Evolutionary conservation across 768 basidiomycete species (phyloP).

Genomic region (Stropharia rugosoannulata): DNA sequence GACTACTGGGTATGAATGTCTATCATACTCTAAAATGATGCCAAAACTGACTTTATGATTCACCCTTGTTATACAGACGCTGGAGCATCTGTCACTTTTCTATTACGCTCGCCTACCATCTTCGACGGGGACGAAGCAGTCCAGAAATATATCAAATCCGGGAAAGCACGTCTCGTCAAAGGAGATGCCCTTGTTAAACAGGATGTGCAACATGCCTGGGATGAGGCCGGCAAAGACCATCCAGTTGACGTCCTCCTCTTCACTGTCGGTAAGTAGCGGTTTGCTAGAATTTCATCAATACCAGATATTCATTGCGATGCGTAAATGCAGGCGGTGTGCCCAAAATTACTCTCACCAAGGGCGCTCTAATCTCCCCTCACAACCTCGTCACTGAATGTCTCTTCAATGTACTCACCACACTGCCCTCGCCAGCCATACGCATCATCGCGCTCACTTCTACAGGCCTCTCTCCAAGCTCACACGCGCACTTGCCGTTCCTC

Average conservation of each 20-base stretch:
- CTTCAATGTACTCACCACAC: conserved; percentile 53
- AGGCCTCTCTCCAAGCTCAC: conserved; percentile 48
- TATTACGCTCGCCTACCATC: conserved; percentile 49
- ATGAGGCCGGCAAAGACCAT: conserved; percentile 33
- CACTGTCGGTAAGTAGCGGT: conserved; percentile 45
- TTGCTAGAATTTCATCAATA: not conserved
- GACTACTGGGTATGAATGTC: conserved; percentile 42
- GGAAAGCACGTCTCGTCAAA: conserved; percentile 52
- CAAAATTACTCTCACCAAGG: conserved; percentile 44
- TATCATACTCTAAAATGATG: not conserved
- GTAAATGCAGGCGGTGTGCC: conserved; percentile 42
- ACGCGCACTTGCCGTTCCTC: conserved; percentile 42
- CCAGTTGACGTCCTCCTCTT: conserved; percentile 57
- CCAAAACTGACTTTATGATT: not conserved
- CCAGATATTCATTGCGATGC: not conserved
- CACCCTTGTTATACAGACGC: conserved; percentile 41
- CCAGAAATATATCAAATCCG: conserved; percentile 47
- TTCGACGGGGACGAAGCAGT: conserved; percentile 57
- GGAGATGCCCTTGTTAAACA: conserved; percentile 59
- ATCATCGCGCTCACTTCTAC: conserved; percentile 54
- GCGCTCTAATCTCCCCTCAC: conserved; percentile 44
- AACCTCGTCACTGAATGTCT: conserved; percentile 61
- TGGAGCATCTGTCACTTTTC: conserved; percentile 62
- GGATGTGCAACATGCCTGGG: conserved; percentile 55
- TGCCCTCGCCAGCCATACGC: conserved; percentile 41